Percentiles rank a stretch among this genome's conserved stretches.
Evolutionary conservation across 371 early-diverging fungal genomes (phyloP).

Genomic region (Rhizopus stolonifer): DNA sequence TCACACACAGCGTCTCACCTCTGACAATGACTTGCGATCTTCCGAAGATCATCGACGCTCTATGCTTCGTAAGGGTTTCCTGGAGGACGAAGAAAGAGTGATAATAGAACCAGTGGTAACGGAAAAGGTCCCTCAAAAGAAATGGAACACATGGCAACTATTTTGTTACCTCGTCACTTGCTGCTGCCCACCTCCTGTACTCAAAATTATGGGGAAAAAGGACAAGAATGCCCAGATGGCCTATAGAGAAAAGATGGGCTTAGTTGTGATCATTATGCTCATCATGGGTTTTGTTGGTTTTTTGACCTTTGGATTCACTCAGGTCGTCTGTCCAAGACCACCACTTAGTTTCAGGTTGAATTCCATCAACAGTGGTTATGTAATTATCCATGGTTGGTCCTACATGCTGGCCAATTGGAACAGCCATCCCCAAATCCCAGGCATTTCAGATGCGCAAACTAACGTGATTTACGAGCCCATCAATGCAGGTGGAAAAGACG

Average conservation of each 20-base stretch:
- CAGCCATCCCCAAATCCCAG: slow-evolving; percentile 51
- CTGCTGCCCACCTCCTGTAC: slow-evolving; percentile 50
- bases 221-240: slow-evolving; percentile 70
- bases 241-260: slow-evolving; percentile 84
- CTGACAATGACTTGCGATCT: slow-evolving; percentile 4
- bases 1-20: slow-evolving; percentile 36
- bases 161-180: slow-evolving; percentile 59
- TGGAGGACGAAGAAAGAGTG: slow-evolving; percentile 13
- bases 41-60: slow-evolving; percentile 16
- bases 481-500: slow-evolving; percentile 71
- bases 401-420: slow-evolving; percentile 60
- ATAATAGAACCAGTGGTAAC: background rate
- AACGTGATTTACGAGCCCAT: slow-evolving; percentile 65
- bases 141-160: slow-evolving; percentile 34
- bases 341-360: slow-evolving; percentile 43
- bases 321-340: slow-evolving; percentile 57
- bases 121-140: background rate
- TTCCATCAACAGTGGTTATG: slow-evolving; percentile 45
- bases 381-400: slow-evolving; percentile 60
- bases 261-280: slow-evolving; percentile 68
- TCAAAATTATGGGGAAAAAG: slow-evolving; percentile 48
- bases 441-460: slow-evolving; percentile 33
- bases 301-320: slow-evolving; percentile 72
- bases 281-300: slow-evolving; percentile 76
- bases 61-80: slow-evolving; percentile 20